These are phyloP conservation scores for Russula olivacea DNA, from an alignment of 768 basidiomycete species.

Conservation along the genomic window DNA sequence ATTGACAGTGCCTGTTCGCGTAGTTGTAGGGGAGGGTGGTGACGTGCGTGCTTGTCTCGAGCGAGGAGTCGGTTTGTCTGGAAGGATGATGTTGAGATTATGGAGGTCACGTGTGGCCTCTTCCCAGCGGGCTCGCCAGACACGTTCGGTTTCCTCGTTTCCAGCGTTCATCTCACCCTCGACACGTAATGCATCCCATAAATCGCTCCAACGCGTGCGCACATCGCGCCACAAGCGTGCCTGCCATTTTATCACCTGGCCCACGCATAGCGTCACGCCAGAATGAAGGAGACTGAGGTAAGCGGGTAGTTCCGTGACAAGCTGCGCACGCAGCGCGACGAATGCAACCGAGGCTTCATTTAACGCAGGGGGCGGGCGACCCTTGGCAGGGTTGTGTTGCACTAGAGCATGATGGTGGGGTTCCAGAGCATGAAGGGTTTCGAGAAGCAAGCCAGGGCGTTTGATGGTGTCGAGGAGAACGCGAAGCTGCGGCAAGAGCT, in stretches of 20 bases:
- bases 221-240: constrained; percentile 54
- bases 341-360: constrained; percentile 73
- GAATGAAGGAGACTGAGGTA: constrained; percentile 53
- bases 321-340: constrained; percentile 66
- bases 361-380: constrained; percentile 60
- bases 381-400: constrained; percentile 57
- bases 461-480: constrained; percentile 53
- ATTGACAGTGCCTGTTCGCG: constrained; percentile 9
- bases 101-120: constrained; percentile 53
- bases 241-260: constrained; percentile 52
- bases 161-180: constrained; percentile 47
- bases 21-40: constrained; percentile 4
- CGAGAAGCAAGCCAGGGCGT: constrained; percentile 59
- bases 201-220: constrained; percentile 61
- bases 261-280: constrained; percentile 51
- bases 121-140: constrained; percentile 65
- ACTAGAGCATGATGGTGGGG: constrained; percentile 67
- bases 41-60: constrained; percentile 3
- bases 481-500: constrained; percentile 53
- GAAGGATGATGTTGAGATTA: constrained; percentile 36
- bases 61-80: constrained; percentile 30
- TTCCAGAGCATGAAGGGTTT: constrained; percentile 64
- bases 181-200: constrained; percentile 62
- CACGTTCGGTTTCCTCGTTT: constrained; percentile 59
- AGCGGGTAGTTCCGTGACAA: constrained; percentile 62